Evolutionary conservation across 345 rosid species (phyloP), one percentile per base, ranked within the genome.

Genomic region (Sisymbrium irio): DNA sequence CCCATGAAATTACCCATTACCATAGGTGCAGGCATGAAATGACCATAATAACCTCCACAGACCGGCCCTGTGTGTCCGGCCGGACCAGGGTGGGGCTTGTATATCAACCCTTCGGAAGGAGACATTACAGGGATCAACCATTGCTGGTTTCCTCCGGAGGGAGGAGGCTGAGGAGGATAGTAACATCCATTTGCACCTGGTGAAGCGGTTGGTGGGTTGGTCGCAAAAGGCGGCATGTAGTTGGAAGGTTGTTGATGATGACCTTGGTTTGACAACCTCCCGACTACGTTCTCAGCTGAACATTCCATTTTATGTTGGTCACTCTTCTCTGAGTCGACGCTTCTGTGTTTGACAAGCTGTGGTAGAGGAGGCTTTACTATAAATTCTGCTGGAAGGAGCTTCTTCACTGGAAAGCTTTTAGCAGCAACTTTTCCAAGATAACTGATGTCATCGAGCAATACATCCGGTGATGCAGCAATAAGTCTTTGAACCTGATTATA

Each of bases 111-210:
- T 79, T 93, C 97, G 0, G 92, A 86, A 39, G 96, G 96, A 33
- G 98, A 89, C 93, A 93, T 88, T 11, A 93, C 81, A 46, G 98
- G 98, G 66, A 91, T 56, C 76, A 93, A 72, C 97, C 96, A 91
- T 53, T 89, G 98, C 19, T 89, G 85, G 13, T 75, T 75, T 53
- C 72, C 87, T 60, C 72, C 87, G 75, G n/a, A 79, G 62, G 30
- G 82, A 55, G 17, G 84, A 51, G 65, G 82, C 56, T 86, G 93
- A 17, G 82, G 84, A 70, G 83, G 87, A 78, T 78, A 79, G 85
- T 82, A 86, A 19, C 82, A 75, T 56, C 75, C 67, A 15, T 68
- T 69, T 30, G 13, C 57, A 61, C 69, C 11, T 19, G 30, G 60
- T 46, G 67, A 28, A 57, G 73, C 0, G 7, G 15, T 41, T 5